Base-by-base conservation (phyloP, 495 filamentous ascomycete species). In the Tuber aestivum region DNA sequence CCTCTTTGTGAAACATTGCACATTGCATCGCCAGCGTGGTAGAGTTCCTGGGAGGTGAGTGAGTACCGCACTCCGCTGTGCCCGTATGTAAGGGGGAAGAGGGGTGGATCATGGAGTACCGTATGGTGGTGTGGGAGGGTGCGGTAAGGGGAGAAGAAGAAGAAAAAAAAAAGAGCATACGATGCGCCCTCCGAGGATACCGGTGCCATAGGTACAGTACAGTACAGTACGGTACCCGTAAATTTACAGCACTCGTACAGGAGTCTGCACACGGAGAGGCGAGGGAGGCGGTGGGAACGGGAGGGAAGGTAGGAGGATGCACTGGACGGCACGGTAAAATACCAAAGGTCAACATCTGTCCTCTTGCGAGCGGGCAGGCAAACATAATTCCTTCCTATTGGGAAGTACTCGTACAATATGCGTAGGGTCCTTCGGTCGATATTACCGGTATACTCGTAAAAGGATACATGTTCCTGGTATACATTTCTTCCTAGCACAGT, bases 1-100 rank as follows among this genome's bases (percentile, higher is more conserved):
- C n/a, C 27, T 65, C 56, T n/a, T 65, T 12, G 56, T 65, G 56
- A 65, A 65, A 20, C 56, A 65, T 65, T 65, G 56, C 56, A 65
- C 56, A 65, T 65, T 65, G 56, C 56, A 65, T 65, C 27, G 56
- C 56, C 27, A 35, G 14, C 1, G 27, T n/a, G 9, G 27, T 32
- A 65, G 12, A 65, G 56, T 65, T 65, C 56, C 27, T 35, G 56
- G 35, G 27, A 16, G 16, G 56, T 18, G 23, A 16, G 12, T 32
- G n/a, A 35, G n/a, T 18, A 56, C 50, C 10, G 50, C 14, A 16
- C 56, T 61, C 8, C 50, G 14, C n/a, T 27, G 50, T 27, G n/a
- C 50, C n/a, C 10, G 27, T 18, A 65, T 18, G 56, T 14, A 65
- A 65, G 56, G 56, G 16, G 56, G 1, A 27, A 65, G 14, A 27